Conservation (phyloP, 1,284 basidiomycete species). For the Mycena sp. region DNA sequence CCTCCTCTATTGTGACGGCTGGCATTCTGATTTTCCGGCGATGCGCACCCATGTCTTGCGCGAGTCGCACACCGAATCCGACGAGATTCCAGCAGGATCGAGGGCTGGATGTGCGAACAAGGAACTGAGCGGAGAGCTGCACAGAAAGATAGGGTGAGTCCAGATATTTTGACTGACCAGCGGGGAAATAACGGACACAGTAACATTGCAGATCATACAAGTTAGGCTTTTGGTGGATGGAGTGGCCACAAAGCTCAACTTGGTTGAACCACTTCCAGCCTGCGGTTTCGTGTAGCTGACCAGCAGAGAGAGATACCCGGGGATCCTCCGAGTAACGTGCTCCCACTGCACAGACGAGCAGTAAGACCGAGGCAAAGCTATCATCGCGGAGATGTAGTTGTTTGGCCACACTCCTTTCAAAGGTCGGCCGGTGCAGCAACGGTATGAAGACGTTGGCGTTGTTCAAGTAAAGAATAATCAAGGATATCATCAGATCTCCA, state of each 20-base stretch:
- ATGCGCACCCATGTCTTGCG: conserved; percentile 42
- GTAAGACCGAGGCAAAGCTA: conserved; percentile 63
- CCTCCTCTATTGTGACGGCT: not conserved
- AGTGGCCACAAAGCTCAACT: conserved; percentile 14
- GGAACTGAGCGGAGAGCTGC: conserved; percentile 17
- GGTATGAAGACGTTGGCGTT: conserved; percentile 61
- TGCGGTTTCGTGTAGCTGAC: not conserved
- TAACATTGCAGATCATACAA: conserved; percentile 16
- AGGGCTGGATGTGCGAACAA: conserved; percentile 32
- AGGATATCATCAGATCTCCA: conserved; percentile 50
- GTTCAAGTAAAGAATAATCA: conserved; percentile 71
- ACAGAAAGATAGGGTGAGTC: not conserved
- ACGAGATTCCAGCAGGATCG: conserved; percentile 39
- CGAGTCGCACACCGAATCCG: conserved; percentile 39
- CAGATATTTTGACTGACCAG: not conserved
- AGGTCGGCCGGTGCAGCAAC: conserved; percentile 68
- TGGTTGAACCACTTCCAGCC: conserved; percentile 9
- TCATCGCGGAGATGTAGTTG: conserved; percentile 58
- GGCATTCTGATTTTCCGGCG: conserved; percentile 7
- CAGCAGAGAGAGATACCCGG: conserved; percentile 61
- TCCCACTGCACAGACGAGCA: conserved; percentile 72
- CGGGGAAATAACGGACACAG: not conserved
- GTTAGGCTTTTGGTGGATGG: not conserved
- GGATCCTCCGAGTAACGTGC: conserved; percentile 69
- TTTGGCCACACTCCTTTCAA: conserved; percentile 56